phyloP scores from a whole-genome alignment of 345 rosid species.

The Syzygium grande region DNA sequence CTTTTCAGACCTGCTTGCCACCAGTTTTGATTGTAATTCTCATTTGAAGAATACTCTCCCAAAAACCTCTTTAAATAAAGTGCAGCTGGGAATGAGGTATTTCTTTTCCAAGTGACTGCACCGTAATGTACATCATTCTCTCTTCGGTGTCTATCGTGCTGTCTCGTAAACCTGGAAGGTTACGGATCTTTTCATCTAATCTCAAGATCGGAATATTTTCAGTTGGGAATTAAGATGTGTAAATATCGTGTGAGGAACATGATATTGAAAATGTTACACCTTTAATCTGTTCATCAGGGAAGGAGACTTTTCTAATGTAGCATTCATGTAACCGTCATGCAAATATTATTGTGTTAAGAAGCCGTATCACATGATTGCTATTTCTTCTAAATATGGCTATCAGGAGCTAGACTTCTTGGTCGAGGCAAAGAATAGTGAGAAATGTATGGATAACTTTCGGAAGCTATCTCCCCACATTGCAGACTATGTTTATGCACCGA shows the following conservation, averaged over 20 bases:
- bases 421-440: conserved; percentile 89
- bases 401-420: conserved; percentile 90
- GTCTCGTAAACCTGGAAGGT: not conserved
- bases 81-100: not conserved
- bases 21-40: not conserved
- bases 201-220: not conserved
- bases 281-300: not conserved
- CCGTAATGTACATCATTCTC: not conserved
- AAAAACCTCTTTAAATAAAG: not conserved
- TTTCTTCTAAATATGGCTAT: not conserved
- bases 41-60: not conserved
- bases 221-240: not conserved
- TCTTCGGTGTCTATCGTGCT: not conserved
- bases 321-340: not conserved
- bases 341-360: not conserved
- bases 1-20: not conserved
- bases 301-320: not conserved
- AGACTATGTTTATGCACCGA: conserved; percentile 71
- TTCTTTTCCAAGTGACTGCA: not conserved
- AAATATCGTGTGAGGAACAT: not conserved
- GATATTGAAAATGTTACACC: not conserved
- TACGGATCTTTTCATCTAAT: not conserved
- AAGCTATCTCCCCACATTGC: conserved; percentile 90
- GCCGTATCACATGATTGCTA: not conserved
- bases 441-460: conserved; percentile 78